A percentile compares a stretch with the other conserved stretches of the same genome.
Evolutionary conservation across 768 basidiomycete genomes (phyloP).

Genomic region (Tulasnella sp.): DNA sequence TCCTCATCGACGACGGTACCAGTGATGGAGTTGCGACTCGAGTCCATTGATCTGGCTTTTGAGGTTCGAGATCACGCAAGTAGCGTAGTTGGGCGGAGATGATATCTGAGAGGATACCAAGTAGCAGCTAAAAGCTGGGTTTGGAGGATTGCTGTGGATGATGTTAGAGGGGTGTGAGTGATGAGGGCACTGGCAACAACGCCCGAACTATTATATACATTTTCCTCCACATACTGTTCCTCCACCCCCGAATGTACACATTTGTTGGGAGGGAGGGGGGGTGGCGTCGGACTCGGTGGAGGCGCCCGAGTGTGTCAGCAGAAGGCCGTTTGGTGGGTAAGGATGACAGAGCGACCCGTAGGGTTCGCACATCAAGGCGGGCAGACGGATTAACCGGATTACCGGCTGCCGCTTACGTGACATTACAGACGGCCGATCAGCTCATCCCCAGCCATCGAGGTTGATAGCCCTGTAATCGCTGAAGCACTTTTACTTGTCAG

Average conservation of each 20-base stretch:
- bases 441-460: not conserved
- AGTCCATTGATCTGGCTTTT: not conserved
- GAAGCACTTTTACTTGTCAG: no score
- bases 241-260: not conserved
- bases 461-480: not conserved
- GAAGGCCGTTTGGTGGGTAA: not conserved
- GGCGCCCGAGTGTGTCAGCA: not conserved
- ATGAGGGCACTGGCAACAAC: not conserved
- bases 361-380: not conserved
- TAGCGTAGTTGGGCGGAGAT: not conserved
- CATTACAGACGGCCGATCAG: not conserved
- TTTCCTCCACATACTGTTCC: not conserved
- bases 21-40: not conserved
- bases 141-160: not conserved
- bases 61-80: not conserved
- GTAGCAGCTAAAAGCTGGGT: not conserved
- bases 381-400: not conserved
- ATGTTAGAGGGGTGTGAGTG: not conserved
- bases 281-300: not conserved
- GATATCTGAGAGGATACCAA: not conserved
- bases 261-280: no score
- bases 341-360: not conserved
- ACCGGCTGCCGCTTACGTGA: not conserved
- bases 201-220: not conserved
- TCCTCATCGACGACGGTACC: not conserved